phyloP scores from a whole-genome alignment of 306 rosid species.

The Mucuna pruriens region DNA sequence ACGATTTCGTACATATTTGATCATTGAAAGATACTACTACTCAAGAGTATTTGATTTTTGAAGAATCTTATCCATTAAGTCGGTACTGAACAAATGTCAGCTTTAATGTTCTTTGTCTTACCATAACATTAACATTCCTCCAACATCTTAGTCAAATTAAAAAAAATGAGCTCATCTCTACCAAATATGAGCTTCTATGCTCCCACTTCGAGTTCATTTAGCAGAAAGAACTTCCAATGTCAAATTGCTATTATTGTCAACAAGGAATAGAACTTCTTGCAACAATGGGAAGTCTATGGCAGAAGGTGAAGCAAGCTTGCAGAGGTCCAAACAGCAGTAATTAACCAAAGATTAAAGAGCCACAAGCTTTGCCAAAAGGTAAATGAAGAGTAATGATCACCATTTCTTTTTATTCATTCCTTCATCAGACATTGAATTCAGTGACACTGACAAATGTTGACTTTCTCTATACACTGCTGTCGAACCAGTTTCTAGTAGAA shows the following conservation, averaged over 20 bases:
- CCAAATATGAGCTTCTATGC: constrained; percentile 25
- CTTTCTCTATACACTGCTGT: constrained; percentile 19
- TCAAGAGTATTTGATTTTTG: too few relatives aligned
- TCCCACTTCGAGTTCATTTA: constrained; percentile 33
- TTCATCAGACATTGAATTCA: neutral
- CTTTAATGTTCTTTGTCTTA: neutral
- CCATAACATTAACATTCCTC: neutral
- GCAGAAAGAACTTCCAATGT: constrained; percentile 22
- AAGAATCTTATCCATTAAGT: too few relatives aligned
- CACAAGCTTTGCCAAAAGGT: constrained; percentile 35
- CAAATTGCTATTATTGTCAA: constrained; percentile 10
- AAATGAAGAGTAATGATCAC: neutral
- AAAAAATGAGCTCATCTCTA: constrained; percentile 22
- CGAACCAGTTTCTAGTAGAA: constrained; percentile 44
- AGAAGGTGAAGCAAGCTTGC: constrained; percentile 14
- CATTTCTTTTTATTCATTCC: neutral
- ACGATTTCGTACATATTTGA: too few relatives aligned
- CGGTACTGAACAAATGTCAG: neutral
- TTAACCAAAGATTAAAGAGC: constrained; percentile 18
- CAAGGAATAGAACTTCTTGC: neutral
- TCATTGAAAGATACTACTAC: too few relatives aligned
- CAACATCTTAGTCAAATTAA: neutral
- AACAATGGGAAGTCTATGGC: constrained; percentile 28
- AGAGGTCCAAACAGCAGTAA: constrained; percentile 24
- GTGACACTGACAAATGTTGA: constrained; percentile 22